Evolutionary conservation across 257 asterid genomes (phyloP).

Genomic region (Mitragyna speciosa): DNA sequence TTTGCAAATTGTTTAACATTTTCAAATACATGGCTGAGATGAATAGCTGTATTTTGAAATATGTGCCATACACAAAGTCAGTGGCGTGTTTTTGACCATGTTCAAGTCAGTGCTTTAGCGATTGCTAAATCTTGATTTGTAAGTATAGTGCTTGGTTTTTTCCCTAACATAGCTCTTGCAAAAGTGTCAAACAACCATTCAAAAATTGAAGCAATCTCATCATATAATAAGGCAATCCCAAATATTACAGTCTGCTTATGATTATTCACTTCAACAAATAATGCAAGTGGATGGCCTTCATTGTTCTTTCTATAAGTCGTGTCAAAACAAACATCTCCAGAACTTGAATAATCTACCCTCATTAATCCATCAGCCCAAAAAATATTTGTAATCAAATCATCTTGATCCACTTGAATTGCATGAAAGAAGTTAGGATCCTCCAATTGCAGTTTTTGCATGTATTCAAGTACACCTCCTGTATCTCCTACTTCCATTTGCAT

Average conservation of each 20-base stretch:
- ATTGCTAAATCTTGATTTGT: too few relatives aligned
- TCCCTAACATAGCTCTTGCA: neutral
- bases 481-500: neutral
- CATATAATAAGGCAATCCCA: neutral
- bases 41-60: too few relatives aligned
- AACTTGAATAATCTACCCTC: neutral
- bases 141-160: too few relatives aligned
- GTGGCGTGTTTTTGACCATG: too few relatives aligned
- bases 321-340: neutral
- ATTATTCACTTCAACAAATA: conserved; percentile 19
- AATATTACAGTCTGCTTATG: conserved; percentile 7
- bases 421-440: too few relatives aligned
- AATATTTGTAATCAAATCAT: neutral
- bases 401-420: neutral
- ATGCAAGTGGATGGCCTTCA: neutral
- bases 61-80: too few relatives aligned
- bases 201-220: too few relatives aligned
- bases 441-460: neutral
- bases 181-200: neutral
- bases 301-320: neutral
- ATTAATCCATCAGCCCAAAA: neutral
- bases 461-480: neutral
- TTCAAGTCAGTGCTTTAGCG: too few relatives aligned
- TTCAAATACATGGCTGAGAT: neutral
- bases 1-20: too few relatives aligned